Conservation (phyloP, 176 grass and related monocot species). For the Tillandsia fasciculata region DNA sequence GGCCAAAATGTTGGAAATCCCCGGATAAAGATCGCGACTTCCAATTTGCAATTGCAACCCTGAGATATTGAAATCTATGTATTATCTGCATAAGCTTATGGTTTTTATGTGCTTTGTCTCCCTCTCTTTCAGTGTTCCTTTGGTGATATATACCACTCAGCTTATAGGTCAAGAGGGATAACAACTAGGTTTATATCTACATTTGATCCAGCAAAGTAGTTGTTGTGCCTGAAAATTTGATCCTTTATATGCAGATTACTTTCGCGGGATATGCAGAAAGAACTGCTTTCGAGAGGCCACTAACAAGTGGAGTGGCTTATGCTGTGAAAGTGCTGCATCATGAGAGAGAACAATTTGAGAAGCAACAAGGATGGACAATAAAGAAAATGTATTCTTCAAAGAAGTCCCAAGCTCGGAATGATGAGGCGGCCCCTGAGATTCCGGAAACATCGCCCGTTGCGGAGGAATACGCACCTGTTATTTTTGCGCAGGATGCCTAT, state of each 20-base stretch:
- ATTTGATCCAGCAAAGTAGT: no score
- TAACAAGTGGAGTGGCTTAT: conserved; percentile 97
- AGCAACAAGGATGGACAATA: conserved; percentile 75
- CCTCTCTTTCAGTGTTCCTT: no score
- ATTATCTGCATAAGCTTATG: no score
- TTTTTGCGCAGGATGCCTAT: conserved; percentile 93
- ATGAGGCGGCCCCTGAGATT: conserved; percentile 40
- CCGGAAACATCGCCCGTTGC: conserved; percentile 28
- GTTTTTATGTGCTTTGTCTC: no score
- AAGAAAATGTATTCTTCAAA: conserved; percentile 91
- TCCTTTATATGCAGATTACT: conserved; percentile 42
- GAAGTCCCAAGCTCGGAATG: conserved; percentile 33
- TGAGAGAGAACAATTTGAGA: conserved; percentile 85
- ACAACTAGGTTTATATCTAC: no score
- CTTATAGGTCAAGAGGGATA: no score
- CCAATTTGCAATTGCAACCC: no score
- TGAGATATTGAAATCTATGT: no score
- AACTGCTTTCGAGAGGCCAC: conserved; percentile 94
- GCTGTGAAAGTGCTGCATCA: conserved; percentile 66
- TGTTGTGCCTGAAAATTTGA: not conserved
- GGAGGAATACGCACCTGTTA: conserved; percentile 88
- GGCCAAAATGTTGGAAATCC: no score
- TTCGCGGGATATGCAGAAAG: conserved; percentile 93
- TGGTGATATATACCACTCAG: no score
- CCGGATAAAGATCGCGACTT: no score